Evolutionary conservation across 176 grass and related monocot species (phyloP), one percentile per base, ranked within the genome.

Genomic region (Zea luxurians): DNA sequence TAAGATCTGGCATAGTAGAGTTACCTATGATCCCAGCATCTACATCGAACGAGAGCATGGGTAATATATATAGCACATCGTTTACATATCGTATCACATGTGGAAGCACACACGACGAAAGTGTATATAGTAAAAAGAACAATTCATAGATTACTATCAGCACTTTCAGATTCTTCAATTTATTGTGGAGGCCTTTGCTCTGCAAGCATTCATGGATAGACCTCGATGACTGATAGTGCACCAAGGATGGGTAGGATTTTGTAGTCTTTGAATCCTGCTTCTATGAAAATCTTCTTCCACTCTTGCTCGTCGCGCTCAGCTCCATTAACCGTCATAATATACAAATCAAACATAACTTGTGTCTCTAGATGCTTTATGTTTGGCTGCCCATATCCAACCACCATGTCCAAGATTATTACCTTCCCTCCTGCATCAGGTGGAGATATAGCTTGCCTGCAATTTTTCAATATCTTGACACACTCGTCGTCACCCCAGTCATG

Each of bases 251-350:
- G 78, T 3, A 61, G 61, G 0, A 90, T 90, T 70, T 90, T 90
- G 58, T 85, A 83, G 35, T 70, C 74, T 2, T 68, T 86, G 15
- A 85, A 86, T 53, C 79, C 88, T 0, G 88, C 83, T 44, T 86
- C 13, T 1, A 48, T n/a, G 58, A 90, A 83, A 11, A 90, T 83
- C 48, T 75, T 78, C 38, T 17, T 80, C 88, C 88, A 86, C 63
- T 90, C 79, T 7, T 64, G 58, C 60, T 90, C 83, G 27, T 79
- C 72, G 4, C 88, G 73, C 69, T 90, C 88, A 0, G 64, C 61
- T 1, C 83, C 66, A 5, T 59, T 44, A 4, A 86, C 16, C 16
- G 78, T 37, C 74, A 83, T 79, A 50, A 90, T 79, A n/a, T 61
- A 72, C 2, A 90, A 20, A 69, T 90, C 79, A 37, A 70, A 83